These are phyloP conservation scores for Oleoguttula mirabilis DNA, from an alignment of 495 filamentous ascomycete genomes.

Conservation along the genomic window DNA sequence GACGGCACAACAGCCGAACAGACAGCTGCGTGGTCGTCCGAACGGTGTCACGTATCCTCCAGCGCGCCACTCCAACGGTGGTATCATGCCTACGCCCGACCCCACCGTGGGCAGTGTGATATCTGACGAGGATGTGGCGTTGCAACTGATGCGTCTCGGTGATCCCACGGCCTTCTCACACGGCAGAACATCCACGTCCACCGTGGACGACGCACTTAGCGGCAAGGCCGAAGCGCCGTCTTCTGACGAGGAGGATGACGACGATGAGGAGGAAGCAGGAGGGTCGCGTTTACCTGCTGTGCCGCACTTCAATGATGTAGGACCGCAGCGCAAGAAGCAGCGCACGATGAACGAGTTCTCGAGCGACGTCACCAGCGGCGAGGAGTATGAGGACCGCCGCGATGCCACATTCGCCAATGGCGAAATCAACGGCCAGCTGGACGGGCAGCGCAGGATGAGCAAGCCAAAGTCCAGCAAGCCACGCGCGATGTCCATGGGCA, in stretches of 20 bases:
- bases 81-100: constrained; percentile 81
- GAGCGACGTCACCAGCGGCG: constrained; percentile 61
- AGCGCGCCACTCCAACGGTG: constrained; percentile 32
- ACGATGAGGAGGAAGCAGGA: constrained; percentile 45
- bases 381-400: constrained; percentile 49
- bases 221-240: constrained; percentile 76
- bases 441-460: constrained; percentile 27
- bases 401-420: constrained; percentile 43
- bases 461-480: constrained; percentile 24
- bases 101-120: constrained; percentile 82
- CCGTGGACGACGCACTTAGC: constrained; percentile 81
- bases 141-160: constrained; percentile 91
- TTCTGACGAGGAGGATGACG: constrained; percentile 63
- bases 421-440: constrained; percentile 28
- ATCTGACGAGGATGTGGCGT: constrained; percentile 93
- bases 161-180: constrained; percentile 81
- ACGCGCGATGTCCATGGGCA: constrained; percentile 22
- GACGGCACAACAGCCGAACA: constrained; percentile 40
- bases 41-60: constrained; percentile 35
- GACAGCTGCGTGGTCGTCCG: constrained; percentile 54
- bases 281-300: constrained; percentile 3
- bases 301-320: constrained; percentile 10
- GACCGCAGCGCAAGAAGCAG: constrained; percentile 24
- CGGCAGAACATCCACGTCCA: constrained; percentile 84
- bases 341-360: constrained; percentile 52